Evolutionary conservation across 1,139 yeast species (phyloP), one percentile per base, ranked within the genome.

Genomic region (Protomyces inundatus): DNA sequence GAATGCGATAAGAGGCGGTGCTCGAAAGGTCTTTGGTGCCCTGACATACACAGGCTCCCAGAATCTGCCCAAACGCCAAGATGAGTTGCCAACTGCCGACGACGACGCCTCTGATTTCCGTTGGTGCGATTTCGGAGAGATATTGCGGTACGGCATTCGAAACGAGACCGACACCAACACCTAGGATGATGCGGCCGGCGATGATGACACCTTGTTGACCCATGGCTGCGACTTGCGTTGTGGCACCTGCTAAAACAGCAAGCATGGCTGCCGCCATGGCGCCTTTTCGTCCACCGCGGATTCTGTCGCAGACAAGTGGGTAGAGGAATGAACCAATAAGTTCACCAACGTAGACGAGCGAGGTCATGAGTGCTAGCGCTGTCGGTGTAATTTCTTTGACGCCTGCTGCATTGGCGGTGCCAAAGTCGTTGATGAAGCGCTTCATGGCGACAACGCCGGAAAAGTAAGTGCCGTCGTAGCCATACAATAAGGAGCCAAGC

Each of bases 101-200:
- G 42, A 65, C 57, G 35, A 58, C 37, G 73, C 90, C 90, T 77
- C 91, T 81, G 66, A 85, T 77, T 69, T 81, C 80, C 71, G 81
- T 84, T 65, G 90, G 90, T 51, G 89, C 82, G 67, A 84, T 80
- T 76, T 86, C 90, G 66, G 86, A 80, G 75, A 85, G 85, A 73
- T 85, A 85, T 74, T 86, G 76, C 55, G 90, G 88, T 61, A 83
- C 81, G 61, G 83, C 77, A 45, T 87, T 86, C 16, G 89, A 80
- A 39, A 85, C 82, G 54, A 81, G 79, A 70, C 90, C 90, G 64
- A 86, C 87, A 72, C 87, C 88, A 64, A 85, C 73, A 56, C 86
- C 85, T 57, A 80, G 79, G 68, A 81, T 73, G 58, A 79, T 75
- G 78, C 86, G 70, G 70, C 80, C 77, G 77, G 81, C 67, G 76